Evolutionary conservation across 768 basidiomycete genomes (phyloP).

Genomic region (Clitopilus hobsonii): DNA sequence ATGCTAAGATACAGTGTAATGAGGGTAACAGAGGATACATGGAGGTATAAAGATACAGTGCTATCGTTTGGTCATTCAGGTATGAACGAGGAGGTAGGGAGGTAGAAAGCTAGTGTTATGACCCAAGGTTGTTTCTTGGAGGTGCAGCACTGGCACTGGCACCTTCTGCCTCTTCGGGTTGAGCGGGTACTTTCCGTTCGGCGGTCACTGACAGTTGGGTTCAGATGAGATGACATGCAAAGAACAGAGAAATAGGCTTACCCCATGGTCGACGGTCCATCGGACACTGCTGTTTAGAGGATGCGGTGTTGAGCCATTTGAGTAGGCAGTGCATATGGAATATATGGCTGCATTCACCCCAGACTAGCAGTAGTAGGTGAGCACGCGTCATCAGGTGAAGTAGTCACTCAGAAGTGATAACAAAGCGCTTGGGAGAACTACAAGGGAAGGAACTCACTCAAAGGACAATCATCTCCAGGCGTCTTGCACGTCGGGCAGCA

Average conservation of each 20-base stretch:
- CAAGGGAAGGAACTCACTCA: conserved; percentile 46
- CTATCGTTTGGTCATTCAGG: neutral
- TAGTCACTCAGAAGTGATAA: conserved; percentile 13
- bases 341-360: conserved; percentile 96
- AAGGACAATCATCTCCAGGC: conserved; percentile 92
- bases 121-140: neutral
- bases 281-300: conserved; percentile 96
- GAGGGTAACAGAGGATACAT: neutral
- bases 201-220: conserved; percentile 28
- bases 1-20: too few relatives aligned
- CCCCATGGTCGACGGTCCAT: conserved; percentile 96
- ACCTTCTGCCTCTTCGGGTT: neutral
- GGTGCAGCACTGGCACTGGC: neutral
- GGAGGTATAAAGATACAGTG: neutral
- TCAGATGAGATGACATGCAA: neutral
- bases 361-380: conserved; percentile 57
- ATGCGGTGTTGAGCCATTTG: conserved; percentile 89
- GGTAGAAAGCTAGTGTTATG: neutral
- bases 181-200: conserved; percentile 40
- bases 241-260: conserved; percentile 31
- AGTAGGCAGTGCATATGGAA: conserved; percentile 99
- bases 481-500: conserved; percentile 96
- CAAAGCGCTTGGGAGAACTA: conserved; percentile 11
- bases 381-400: neutral
- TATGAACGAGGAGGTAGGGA: too few relatives aligned